Percentiles rank a stretch among this genome's conserved stretches.
phyloP scores from a whole-genome alignment of 2,329 filamentous ascomycete species.

The Ascochyta viciae-villosae region DNA sequence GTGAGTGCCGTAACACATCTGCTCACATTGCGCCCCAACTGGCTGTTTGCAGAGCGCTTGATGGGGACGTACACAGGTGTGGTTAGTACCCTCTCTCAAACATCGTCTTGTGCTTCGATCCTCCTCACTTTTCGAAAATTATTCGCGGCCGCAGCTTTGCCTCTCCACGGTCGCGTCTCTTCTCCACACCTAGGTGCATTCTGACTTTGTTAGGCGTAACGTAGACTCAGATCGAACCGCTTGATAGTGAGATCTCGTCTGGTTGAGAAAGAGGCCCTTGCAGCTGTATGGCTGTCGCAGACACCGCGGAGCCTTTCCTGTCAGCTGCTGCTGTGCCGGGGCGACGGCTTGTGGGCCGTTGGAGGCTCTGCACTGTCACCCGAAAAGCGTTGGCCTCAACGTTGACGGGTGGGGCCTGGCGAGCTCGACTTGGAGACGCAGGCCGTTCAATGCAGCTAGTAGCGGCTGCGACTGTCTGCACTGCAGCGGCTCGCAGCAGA shows the following conservation, averaged over 20 bases:
- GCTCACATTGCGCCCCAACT: constrained; percentile 23
- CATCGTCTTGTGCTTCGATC: constrained; percentile 22
- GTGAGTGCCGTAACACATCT: constrained; percentile 36
- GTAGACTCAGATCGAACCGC: constrained; percentile 9
- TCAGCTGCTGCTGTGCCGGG: constrained; percentile 17
- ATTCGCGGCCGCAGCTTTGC: constrained; percentile 15
- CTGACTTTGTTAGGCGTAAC: constrained; percentile 29
- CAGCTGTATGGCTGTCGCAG: constrained; percentile 34
- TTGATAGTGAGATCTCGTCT: constrained; percentile 10
- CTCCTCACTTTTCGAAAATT: constrained; percentile 14
- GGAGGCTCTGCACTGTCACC: constrained; percentile 23
- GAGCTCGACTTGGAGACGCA: constrained; percentile 23
- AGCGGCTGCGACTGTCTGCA: constrained; percentile 32
- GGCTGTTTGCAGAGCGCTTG: constrained; percentile 28
- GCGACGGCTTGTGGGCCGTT: constrained; percentile 20
- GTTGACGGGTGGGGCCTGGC: constrained; percentile 21
- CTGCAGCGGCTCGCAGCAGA: constrained; percentile 29
- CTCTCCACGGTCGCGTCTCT: not conserved
- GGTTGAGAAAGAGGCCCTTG: constrained; percentile 31
- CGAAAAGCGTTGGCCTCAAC: constrained; percentile 20
- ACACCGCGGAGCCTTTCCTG: constrained; percentile 11
- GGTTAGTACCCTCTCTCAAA: constrained; percentile 28
- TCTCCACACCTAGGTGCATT: not conserved
- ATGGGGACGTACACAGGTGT: constrained; percentile 19
- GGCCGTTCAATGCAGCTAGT: constrained; percentile 22